These are phyloP conservation scores for Blastocystis sp. DNA, from an alignment of 352 stramenopile species.

Conservation along the genomic window DNA sequence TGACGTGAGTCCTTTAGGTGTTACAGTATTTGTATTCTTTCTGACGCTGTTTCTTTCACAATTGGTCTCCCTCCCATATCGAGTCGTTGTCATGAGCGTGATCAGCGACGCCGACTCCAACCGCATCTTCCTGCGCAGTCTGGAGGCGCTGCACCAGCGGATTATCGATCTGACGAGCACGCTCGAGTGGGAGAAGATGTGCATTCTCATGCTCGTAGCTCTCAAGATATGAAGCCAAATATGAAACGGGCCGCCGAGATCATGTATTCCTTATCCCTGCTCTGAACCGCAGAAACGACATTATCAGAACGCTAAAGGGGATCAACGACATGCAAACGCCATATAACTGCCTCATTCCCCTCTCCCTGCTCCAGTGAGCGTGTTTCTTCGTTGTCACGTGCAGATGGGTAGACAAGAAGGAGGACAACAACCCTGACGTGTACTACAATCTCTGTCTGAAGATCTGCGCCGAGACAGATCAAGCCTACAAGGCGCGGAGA, in stretches of 20 bases:
- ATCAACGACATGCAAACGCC: neutral
- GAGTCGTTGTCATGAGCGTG: neutral
- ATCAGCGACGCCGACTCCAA: neutral
- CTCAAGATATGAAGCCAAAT: slow-evolving; percentile 17
- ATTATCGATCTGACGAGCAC: slow-evolving; percentile 22
- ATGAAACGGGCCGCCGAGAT: slow-evolving; percentile 10
- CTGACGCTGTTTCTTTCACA: no score
- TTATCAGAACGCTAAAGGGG: slow-evolving; percentile 3
- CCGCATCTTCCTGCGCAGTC: slow-evolving; percentile 8
- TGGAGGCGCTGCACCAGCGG: neutral
- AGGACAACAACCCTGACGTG: slow-evolving; percentile 46
- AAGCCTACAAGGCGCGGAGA: neutral
- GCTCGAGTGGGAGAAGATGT: neutral
- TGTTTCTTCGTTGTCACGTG: neutral
- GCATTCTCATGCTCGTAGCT: neutral
- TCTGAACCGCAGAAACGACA: slow-evolving; percentile 29
- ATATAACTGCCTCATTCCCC: slow-evolving; percentile 30
- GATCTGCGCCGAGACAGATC: slow-evolving; percentile 41
- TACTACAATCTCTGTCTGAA: slow-evolving; percentile 42
- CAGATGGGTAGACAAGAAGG: slow-evolving; percentile 53
- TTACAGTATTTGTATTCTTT: neutral
- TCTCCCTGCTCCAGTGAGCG: slow-evolving; percentile 20
- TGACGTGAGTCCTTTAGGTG: slow-evolving; percentile 7
- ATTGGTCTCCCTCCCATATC: no score
- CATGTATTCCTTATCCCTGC: neutral